Evolutionary conservation across 2,329 filamentous ascomycete species (phyloP), one percentile per base, ranked within the genome.

Genomic region (Talaromyces sp.): DNA sequence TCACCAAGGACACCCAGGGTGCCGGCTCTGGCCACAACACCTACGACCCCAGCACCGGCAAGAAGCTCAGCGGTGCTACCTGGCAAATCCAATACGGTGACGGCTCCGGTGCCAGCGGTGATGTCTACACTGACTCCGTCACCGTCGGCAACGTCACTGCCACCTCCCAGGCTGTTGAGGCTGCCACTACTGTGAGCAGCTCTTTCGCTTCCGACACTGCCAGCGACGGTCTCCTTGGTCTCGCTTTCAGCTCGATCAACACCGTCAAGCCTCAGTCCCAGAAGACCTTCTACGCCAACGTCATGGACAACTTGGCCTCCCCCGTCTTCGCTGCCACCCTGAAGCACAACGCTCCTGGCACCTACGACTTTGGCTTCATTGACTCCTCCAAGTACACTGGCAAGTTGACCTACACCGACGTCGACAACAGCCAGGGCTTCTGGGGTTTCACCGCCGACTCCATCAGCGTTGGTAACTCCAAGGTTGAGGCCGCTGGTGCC

Each of bases 31-130:
- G 83, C 4, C 87, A 89, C 66, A 69, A 74, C 43, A 71, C 85
- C 66, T 90, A 90, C 74, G 76, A 79, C 49, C 83, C 84, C 4
- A 79, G 80, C 27, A 80, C 77, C 1, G 75, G 75, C 53, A 80
- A 78, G 64, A 71, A 78, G 51, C 66, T 85, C 55, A 63, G 63
- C 2, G 83, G 82, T 24, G 75, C 78, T 64, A 79, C 73, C 26
- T 90, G 86, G 86, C 71, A 73, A 7, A 86, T 89, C 67, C 75
- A 70, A 17, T 90, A 90, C 66, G 87, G 85, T 26, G 88, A 90
- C 65, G 84, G 85, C 14, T 85, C 84, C 51, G 80, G 79, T 43
- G 88, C 88, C 19, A 78, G 73, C 52, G 88, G 88, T 49, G 81
- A 82, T 55, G 87, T 90, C 58, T 89, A 87, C 73, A 80, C 78